Conservation (phyloP, 2,329 filamentous ascomycete species). For the Fusarium praegraminearum region DNA sequence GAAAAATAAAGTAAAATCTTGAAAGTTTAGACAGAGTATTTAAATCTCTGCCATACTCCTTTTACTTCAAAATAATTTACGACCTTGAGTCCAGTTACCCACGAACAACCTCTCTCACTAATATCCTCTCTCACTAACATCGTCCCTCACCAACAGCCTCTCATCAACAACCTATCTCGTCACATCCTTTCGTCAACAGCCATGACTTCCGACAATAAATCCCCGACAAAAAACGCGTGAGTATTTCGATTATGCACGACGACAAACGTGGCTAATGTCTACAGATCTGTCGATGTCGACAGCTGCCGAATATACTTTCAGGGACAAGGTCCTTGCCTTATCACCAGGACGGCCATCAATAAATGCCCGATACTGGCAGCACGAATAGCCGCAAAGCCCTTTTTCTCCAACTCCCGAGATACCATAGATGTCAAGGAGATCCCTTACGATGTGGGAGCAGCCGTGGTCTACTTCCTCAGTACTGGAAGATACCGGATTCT, state of each 20-base stretch:
- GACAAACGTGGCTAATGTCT: fast-evolving
- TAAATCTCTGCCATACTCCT: background rate
- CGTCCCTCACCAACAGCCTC: too few species aligned
- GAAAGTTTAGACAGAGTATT: background rate
- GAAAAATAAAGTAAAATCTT: background rate
- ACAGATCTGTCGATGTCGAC: background rate
- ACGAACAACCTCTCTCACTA: too few species aligned
- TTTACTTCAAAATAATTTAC: background rate
- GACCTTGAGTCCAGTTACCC: background rate
- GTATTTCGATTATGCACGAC: fast-evolving
- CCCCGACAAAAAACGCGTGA: too few species aligned
- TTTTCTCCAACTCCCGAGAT: background rate
- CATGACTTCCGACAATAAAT: background rate
- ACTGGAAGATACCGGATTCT: conserved; percentile 10
- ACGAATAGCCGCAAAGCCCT: background rate
- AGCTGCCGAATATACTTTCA: background rate
- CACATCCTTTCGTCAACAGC: too few species aligned
- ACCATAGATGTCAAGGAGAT: background rate
- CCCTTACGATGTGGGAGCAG: background rate
- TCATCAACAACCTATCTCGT: too few species aligned
- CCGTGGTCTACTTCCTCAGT: background rate
- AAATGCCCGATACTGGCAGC: conserved; percentile 2
- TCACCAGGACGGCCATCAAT: background rate
- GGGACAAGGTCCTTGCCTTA: background rate
- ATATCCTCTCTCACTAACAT: too few species aligned